Base-by-base conservation (phyloP, 1,284 basidiomycete genomes). In the Austropuccinia psidii region DNA sequence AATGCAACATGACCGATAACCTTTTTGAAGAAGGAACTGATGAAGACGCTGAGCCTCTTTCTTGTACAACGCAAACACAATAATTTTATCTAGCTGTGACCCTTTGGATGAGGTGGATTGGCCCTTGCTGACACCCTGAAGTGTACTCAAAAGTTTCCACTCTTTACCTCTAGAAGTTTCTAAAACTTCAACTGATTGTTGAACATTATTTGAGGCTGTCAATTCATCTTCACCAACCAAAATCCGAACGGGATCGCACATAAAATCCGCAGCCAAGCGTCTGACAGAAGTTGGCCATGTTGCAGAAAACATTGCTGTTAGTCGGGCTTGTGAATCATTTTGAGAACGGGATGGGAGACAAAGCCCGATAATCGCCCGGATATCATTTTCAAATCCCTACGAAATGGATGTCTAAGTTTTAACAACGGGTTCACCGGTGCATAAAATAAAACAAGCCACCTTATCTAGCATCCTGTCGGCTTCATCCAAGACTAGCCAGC, bases 241-340 rank as follows among this genome's bases (percentile, higher is more conserved):
- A 43, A 98, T 90, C 54, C 92, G 86, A 21, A 97, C 86, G 4
- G 95, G 93, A 75, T 90, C 83, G 68, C 85, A 85, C 82, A 91
- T 89, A 83, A 98, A 98, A 6, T 92, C 88, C 78, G 87, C 86
- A 0, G 96, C 96, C n/a, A 99, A 85, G 75, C 90, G 85, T 74
- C 95, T 86, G n/a, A 99, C 94, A 2, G 90, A 88, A 76, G 95
- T 92, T 0, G 95, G 95, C 95, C 95, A 99, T 2, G 95, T 99
- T 6, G 95, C 95, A 74, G 93, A 96, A 83, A 98, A 83, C 82
- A 83, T 83, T 74, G 79, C 80, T 5, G 82, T 83, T 75, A 81
- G 79, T 55, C 81, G 76, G 2, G 78, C 79, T 29, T 79, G 75
- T 43, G 43, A 55, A 43, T 9, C 4, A 49, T 64, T 29, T 33